phyloP scores from a whole-genome alignment of 2,329 filamentous ascomycete genomes.

The Cladophialophora exuberans region DNA sequence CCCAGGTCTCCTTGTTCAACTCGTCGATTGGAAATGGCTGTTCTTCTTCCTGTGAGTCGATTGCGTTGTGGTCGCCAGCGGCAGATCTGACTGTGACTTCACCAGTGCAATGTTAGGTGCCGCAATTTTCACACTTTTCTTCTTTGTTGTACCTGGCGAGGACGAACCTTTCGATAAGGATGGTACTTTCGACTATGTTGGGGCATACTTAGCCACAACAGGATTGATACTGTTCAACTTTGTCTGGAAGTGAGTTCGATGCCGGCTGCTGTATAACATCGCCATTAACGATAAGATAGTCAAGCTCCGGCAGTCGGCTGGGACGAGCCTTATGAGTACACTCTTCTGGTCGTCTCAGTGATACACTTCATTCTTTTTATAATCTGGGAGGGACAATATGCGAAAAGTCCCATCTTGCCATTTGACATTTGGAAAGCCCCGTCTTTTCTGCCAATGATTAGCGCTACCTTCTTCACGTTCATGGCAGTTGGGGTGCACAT shows the following conservation, averaged over 20 bases:
- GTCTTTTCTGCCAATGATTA: slow-evolving; percentile 48
- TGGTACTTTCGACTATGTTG: slow-evolving; percentile 47
- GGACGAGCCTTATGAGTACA: slow-evolving; percentile 48
- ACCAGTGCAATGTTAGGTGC: slow-evolving; percentile 34
- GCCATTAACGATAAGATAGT: slow-evolving; percentile 21
- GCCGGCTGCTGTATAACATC: no score
- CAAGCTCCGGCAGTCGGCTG: slow-evolving; percentile 54
- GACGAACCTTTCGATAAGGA: slow-evolving; percentile 39
- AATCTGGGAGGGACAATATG: slow-evolving; percentile 48
- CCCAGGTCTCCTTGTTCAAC: slow-evolving; percentile 47
- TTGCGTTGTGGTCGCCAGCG: neutral
- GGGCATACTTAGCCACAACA: slow-evolving; percentile 43
- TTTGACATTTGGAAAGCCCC: slow-evolving; percentile 50
- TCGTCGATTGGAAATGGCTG: slow-evolving; percentile 45
- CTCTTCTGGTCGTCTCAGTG: slow-evolving; percentile 43
- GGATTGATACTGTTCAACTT: slow-evolving; percentile 55
- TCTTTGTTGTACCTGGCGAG: slow-evolving; percentile 37
- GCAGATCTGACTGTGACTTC: neutral
- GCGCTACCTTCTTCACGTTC: slow-evolving; percentile 51
- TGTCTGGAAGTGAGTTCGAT: slow-evolving; percentile 53
- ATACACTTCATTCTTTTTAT: slow-evolving; percentile 40
- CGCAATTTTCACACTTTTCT: slow-evolving; percentile 33
- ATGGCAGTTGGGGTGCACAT: slow-evolving; percentile 54
- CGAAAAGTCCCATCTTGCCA: slow-evolving; percentile 51
- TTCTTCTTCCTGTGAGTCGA: slow-evolving; percentile 44